A percentile compares a stretch with the other conserved stretches of the same genome.
These are phyloP conservation scores for Blastobotrys terrestris DNA, from an alignment of 805 yeast species.

Conservation along the genomic window DNA sequence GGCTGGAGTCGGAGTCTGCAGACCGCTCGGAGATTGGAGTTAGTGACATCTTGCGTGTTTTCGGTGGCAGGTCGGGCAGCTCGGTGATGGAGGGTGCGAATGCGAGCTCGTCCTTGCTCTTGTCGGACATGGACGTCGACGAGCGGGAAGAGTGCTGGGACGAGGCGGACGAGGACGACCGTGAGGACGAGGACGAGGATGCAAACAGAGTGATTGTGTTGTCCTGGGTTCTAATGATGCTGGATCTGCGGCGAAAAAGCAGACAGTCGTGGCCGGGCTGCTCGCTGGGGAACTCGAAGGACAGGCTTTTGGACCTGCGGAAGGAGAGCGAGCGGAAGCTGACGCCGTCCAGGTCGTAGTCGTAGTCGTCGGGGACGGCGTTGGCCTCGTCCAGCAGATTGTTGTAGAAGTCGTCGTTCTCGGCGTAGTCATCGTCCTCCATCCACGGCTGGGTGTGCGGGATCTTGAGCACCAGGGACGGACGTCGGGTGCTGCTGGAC, in stretches of 20 bases:
- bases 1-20: conserved; percentile 2
- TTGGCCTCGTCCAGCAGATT: conserved; percentile 45
- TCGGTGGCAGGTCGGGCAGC: not conserved
- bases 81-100: conserved; percentile 5
- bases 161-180: too few species aligned
- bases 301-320: conserved; percentile 1
- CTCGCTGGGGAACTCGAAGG: not conserved
- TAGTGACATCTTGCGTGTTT: conserved; percentile 5
- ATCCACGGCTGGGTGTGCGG: conserved; percentile 37
- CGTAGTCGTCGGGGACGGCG: conserved; percentile 40
- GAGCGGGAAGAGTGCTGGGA: not conserved
- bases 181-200: not conserved
- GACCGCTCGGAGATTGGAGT: conserved; percentile 19
- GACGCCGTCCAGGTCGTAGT: conserved; percentile 15
- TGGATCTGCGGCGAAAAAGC: conserved; percentile 10
- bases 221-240: conserved; percentile 8
- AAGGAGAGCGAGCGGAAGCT: conserved; percentile 3
- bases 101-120: conserved; percentile 6
- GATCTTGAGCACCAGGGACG: conserved; percentile 12
- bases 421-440: conserved; percentile 28
- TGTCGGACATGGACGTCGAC: not conserved
- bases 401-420: conserved; percentile 30
- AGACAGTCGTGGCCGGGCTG: not conserved
- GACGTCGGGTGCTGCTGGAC: not conserved
- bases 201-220: conserved; percentile 12